Base-by-base conservation (phyloP, 176 grass and related monocot genomes). In the Carex parvula region DNA sequence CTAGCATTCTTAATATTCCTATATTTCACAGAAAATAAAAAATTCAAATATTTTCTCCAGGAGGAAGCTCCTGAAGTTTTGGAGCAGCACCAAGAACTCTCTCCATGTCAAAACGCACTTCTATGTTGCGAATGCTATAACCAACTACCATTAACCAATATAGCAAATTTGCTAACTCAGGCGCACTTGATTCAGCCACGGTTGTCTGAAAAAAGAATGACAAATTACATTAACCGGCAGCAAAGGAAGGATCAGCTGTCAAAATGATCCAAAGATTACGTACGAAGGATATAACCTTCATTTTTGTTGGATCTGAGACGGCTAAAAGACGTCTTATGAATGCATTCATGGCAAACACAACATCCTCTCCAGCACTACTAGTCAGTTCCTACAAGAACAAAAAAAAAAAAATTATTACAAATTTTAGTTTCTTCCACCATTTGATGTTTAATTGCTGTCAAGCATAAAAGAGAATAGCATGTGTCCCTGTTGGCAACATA, bases 101-200 rank as follows among this genome's bases (percentile, higher is more conserved):
- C 66, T 98, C 95, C 95, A 98, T 94, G 75, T 98, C 95, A 58
- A 92, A 98, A 13, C 90, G 90, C 79, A 98, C 94, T 85, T 97
- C 94, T 22, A 97, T 94, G 85, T 90, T 98, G 66, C 95, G 92
- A 41, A 94, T 88, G 87, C 92, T 94, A 84, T 98, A 98, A 56
- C 95, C 95, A 8, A 98, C 92, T 0, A 98, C 88, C 95, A 94
- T 94, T 70, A 98, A 74, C 95, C 95, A 98, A 71, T 90, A 94
- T 17, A 98, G 68, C 72, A 98, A 12, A 84, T 98, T 93, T 56
- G 89, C 92, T 37, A 98, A 87, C 77, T 98, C 92, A 64, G 84
- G 77, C 9, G 89, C 90, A 65, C 86, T 98, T 60, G 95, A 94
- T 72, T 94, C 90, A 1, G 89, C 88, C 29, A 93, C 92, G 0